phyloP scores from a whole-genome alignment of 2,329 filamentous ascomycete species.

The Fusarium papillatum region DNA sequence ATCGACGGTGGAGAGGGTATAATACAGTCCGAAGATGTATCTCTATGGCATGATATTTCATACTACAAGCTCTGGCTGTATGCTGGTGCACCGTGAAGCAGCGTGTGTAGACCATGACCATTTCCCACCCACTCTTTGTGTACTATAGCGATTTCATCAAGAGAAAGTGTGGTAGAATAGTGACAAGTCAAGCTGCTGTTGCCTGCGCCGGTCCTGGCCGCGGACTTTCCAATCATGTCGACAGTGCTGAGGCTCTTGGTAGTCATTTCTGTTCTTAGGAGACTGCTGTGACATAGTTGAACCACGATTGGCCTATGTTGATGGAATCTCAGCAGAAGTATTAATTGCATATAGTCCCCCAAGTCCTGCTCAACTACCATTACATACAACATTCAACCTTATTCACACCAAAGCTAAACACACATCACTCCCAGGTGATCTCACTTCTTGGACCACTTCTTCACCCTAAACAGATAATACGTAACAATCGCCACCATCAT shows the following conservation, averaged over 20 bases:
- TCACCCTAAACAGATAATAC: conserved; percentile 75
- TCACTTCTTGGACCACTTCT: conserved; percentile 44
- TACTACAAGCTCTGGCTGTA: background rate
- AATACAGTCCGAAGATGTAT: background rate
- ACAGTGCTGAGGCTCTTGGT: background rate
- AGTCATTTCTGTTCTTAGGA: background rate
- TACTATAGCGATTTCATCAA: background rate
- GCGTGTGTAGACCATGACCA: too few relatives aligned
- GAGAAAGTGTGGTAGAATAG: background rate
- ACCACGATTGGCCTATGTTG: background rate
- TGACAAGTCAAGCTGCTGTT: background rate
- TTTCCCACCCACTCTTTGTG: too few relatives aligned
- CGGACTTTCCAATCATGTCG: background rate
- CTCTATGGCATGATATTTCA: background rate
- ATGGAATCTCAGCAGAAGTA: background rate
- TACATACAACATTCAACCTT: background rate
- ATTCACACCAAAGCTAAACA: background rate
- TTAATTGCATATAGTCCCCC: background rate
- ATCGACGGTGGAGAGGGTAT: background rate
- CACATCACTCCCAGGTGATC: background rate
- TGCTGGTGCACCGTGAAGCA: too few relatives aligned
- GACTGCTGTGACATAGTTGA: background rate
- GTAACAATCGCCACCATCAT: conserved; percentile 68
- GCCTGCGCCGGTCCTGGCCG: background rate
- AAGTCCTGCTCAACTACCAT: background rate